These are phyloP conservation scores for Russula sp. DNA, from an alignment of 768 basidiomycete species.

Conservation along the genomic window DNA sequence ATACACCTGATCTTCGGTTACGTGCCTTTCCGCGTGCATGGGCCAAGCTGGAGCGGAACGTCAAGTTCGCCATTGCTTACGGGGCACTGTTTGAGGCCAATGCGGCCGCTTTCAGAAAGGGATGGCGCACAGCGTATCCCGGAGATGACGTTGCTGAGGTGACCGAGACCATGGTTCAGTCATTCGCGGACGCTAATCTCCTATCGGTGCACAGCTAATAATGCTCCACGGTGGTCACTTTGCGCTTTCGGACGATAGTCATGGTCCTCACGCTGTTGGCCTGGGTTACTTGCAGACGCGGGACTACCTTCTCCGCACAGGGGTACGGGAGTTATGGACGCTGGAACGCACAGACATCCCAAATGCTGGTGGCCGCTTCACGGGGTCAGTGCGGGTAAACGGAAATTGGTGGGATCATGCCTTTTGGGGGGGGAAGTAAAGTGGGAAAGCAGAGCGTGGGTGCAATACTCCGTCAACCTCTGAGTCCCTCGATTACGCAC, in stretches of 20 bases:
- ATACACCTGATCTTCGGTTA: conserved; percentile 57
- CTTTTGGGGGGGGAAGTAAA: conserved; percentile 43
- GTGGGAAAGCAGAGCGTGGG: neutral
- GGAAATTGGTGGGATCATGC: conserved; percentile 53
- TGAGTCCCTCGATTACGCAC: neutral
- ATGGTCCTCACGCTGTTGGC: conserved; percentile 83
- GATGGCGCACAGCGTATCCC: conserved; percentile 84
- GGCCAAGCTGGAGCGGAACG: conserved; percentile 66
- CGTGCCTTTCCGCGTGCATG: conserved; percentile 53
- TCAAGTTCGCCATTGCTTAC: conserved; percentile 64
- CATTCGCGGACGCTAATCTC: conserved; percentile 5
- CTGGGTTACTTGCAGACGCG: conserved; percentile 69
- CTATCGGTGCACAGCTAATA: conserved; percentile 50
- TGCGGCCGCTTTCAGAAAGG: conserved; percentile 87
- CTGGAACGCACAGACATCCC: conserved; percentile 37
- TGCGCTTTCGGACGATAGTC: conserved; percentile 92
- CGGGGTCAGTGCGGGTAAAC: conserved; percentile 40
- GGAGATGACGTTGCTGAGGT: conserved; percentile 72
- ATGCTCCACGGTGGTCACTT: conserved; percentile 63
- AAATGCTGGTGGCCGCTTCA: conserved; percentile 44
- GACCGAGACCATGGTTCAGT: conserved; percentile 28
- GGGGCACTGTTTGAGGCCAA: conserved; percentile 93
- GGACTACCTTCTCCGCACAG: conserved; percentile 57
- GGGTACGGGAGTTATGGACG: conserved; percentile 62
- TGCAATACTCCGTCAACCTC: conserved; percentile 1